phyloP scores from a whole-genome alignment of 768 basidiomycete species.

The Boletus huronensis region DNA sequence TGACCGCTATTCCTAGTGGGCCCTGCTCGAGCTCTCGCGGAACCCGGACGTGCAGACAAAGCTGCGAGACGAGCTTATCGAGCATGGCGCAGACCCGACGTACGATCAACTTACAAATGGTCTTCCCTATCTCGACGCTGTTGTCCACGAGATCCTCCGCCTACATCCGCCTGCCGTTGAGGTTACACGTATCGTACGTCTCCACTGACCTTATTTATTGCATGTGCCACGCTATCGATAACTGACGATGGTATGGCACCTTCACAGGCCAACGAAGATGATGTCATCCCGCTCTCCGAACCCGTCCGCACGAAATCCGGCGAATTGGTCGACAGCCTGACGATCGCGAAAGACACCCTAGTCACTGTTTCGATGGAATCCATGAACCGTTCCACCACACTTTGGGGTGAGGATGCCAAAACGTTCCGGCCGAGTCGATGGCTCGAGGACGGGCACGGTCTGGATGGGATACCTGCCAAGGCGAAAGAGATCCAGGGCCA shows the following conservation, averaged over 20 bases:
- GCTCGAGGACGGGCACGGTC: no score
- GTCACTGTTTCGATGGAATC: no score
- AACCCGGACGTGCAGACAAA: conserved; percentile 28
- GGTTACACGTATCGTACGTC: neutral
- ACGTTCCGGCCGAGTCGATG: no score
- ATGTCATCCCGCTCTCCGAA: conserved; percentile 51
- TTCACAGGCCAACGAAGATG: conserved; percentile 45
- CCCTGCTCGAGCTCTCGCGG: conserved; percentile 29
- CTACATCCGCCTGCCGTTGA: neutral
- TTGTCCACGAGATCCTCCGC: conserved; percentile 43
- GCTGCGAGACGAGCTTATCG: conserved; percentile 46
- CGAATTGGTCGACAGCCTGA: conserved; percentile 27
- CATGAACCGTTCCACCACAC: no score
- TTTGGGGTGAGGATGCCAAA: no score
- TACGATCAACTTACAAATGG: conserved; percentile 48
- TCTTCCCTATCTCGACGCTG: conserved; percentile 53
- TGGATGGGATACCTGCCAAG: no score
- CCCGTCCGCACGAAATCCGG: conserved; percentile 46
- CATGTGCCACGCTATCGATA: neutral
- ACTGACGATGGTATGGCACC: neutral
- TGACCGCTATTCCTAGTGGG: conserved; percentile 38
- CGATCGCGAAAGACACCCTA: no score
- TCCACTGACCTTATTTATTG: neutral
- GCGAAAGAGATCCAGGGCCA: no score
- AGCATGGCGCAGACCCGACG: conserved; percentile 44